phyloP scores from a whole-genome alignment of 2,329 filamentous ascomycete genomes.

The Fusarium duplospermum region DNA sequence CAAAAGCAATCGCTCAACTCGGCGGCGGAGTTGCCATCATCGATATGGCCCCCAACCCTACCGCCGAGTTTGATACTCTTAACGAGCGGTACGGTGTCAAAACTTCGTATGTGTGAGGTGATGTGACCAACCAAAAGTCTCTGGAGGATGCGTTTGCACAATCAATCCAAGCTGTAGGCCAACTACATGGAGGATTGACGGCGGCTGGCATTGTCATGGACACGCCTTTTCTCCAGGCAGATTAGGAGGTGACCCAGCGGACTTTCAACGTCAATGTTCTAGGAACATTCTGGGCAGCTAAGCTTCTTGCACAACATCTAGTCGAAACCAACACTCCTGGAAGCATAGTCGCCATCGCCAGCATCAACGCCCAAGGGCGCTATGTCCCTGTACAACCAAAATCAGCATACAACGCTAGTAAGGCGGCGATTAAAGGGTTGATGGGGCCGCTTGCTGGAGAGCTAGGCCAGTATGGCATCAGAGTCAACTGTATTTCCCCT shows the following conservation, averaged over 20 bases:
- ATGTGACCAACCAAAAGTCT: neutral
- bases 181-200: neutral
- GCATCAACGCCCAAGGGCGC: neutral
- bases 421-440: neutral
- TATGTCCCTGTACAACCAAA: neutral
- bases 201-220: neutral
- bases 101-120: neutral
- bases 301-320: neutral
- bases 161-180: neutral
- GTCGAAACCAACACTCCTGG: neutral
- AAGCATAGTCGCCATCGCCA: neutral
- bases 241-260: neutral
- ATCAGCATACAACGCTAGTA: neutral
- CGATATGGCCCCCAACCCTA: neutral
- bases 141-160: neutral
- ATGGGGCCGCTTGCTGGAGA: neutral
- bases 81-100: neutral
- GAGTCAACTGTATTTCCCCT: neutral
- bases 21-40: neutral
- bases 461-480: neutral
- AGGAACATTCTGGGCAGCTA: neutral
- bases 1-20: neutral
- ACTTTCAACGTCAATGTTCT: neutral
- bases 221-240: neutral
- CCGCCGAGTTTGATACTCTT: neutral